Evolutionary conservation across 768 basidiomycete genomes (phyloP), one percentile per base, ranked within the genome.

Genomic region (Tulasnella sp.): DNA sequence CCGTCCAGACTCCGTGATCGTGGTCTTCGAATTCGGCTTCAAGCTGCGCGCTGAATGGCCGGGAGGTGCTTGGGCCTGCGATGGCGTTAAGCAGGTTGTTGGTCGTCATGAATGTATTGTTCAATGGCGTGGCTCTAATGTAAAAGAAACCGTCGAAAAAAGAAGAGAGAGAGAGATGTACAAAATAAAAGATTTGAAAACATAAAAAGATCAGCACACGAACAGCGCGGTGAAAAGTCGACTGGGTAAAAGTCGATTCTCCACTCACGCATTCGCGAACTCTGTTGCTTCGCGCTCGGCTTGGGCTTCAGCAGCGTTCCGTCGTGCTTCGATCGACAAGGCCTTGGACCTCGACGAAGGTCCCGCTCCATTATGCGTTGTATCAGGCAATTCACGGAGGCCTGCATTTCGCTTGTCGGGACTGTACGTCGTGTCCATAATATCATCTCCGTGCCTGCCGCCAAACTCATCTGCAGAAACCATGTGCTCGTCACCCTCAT

Each of bases 251-350:
- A 37, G 34, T 69, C 64, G 64, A 16, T 69, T 37, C 64, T 69
- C 64, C 31, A 80, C 79, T 72, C 74, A 80, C 79, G 79, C 79
- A 75, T 80, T 60, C 42, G 79, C 79, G 72, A 80, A 80, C 72
- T 80, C 79, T 58, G 42, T 28, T 6, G 79, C 79, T 60, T 80
- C 79, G 42, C 79, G 34, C 28, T 80, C 79, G 20, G 72, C 74
- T 48, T 75, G 72, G 24, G 46, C 46, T 18, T 80, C 79, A 7
- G 44, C 74, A 12, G 74, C 74, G 31, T 46, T 73, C 12, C 79
- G 64, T 34, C 74, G 72, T 18, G 72, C 40, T 31, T 80, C 79
- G n/a, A 80, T 73, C 79, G 42, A 42, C 79, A 80, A 34, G 7
- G 79, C 69, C 22, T 41, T 58, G n/a, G 78, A 44, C 58, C 60